phyloP scores from a whole-genome alignment of 345 rosid species.

The Linum lewisii region DNA sequence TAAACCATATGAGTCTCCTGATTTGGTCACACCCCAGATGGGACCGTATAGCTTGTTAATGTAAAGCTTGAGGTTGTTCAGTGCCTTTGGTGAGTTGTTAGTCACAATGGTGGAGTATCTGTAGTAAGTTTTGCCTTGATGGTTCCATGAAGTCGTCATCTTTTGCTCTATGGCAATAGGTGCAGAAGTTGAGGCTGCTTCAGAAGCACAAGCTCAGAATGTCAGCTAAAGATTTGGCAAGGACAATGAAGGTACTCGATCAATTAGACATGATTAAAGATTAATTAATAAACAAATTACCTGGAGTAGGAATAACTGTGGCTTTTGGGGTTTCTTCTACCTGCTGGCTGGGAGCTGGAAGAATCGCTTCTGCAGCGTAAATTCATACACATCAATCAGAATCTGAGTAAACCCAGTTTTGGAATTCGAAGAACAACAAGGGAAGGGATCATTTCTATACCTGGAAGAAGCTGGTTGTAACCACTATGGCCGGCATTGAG shows the following conservation, averaged over 20 bases:
- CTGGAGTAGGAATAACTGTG: conserved; percentile 49
- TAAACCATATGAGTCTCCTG: conserved; percentile 46
- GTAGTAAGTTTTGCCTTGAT: conserved; percentile 62
- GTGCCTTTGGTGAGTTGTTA: conserved; percentile 58
- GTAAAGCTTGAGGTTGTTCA: conserved; percentile 56
- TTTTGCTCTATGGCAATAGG: conserved; percentile 65
- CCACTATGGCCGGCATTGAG: conserved; percentile 54
- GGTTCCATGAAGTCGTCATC: conserved; percentile 66
- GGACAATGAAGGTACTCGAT: neutral
- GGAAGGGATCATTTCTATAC: conserved; percentile 19
- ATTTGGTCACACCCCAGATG: conserved; percentile 69
- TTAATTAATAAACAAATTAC: conserved; percentile 22
- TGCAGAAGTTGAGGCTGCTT: conserved; percentile 44
- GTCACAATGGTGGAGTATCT: conserved; percentile 69
- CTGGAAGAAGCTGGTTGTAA: conserved; percentile 88
- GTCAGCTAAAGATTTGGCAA: neutral
- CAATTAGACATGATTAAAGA: neutral
- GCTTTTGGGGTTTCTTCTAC: conserved; percentile 38
- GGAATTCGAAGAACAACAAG: neutral
- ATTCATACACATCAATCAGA: conserved; percentile 4
- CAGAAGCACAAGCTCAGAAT: conserved; percentile 2
- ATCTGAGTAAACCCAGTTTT: neutral
- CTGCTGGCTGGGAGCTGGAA: conserved; percentile 42
- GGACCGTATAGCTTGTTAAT: conserved; percentile 86
- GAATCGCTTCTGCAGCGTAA: conserved; percentile 35